Evolutionary conservation across 768 basidiomycete genomes (phyloP).

Genomic region (Leccinum olivaceopallidum): DNA sequence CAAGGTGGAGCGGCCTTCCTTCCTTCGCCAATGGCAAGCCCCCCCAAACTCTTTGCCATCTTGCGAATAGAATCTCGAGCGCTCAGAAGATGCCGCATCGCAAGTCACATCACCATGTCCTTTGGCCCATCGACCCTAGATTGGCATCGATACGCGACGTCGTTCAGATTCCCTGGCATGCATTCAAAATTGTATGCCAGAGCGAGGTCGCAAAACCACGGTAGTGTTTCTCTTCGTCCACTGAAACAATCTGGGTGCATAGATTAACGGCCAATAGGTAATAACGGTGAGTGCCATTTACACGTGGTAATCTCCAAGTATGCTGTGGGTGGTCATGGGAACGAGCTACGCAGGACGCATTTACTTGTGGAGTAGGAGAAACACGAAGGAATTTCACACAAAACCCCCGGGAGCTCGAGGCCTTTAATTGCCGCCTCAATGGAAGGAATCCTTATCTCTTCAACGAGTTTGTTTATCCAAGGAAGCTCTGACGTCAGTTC

Average conservation of each 20-base stretch:
- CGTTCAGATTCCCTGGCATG: neutral
- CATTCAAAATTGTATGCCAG: neutral
- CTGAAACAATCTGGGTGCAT: neutral
- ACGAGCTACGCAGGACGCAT: neutral
- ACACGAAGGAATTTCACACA: constrained; percentile 2
- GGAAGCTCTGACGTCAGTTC: neutral
- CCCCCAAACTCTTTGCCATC: constrained; percentile 7
- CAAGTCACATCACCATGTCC: neutral
- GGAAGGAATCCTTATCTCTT: neutral
- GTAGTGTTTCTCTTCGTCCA: constrained; percentile 2
- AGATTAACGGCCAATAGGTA: neutral
- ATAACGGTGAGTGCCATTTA: neutral
- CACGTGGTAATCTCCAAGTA: neutral
- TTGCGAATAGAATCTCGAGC: neutral
- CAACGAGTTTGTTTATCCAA: neutral
- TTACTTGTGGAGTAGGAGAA: neutral
- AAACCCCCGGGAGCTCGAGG: constrained; percentile 1
- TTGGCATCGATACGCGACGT: neutral
- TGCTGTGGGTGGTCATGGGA: neutral
- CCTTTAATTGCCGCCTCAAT: neutral
- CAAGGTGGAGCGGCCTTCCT: neutral
- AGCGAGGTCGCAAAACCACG: neutral
- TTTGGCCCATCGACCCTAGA: neutral
- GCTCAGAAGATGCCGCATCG: neutral
- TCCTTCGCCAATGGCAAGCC: constrained; percentile 7